Evolutionary conservation across 305 asterid genomes (phyloP), one percentile per base, ranked within the genome.

Genomic region (Andrographis paniculata): DNA sequence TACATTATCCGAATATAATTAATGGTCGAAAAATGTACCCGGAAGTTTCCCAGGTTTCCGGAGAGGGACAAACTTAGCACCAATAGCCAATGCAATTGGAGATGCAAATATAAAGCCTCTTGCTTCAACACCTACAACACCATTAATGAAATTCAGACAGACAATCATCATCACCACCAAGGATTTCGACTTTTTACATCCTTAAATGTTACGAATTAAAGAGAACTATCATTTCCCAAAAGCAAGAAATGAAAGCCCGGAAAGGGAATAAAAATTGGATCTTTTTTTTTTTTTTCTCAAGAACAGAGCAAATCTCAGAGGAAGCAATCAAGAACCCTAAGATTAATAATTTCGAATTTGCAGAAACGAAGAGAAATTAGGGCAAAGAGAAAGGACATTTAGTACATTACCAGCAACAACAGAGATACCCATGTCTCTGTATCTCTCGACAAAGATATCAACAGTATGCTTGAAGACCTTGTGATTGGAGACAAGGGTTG

Each of bases 81-180:
- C 94, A 51, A 86, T 77, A 38, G 88, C 92, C 60, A 82, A 62
- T 15, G 96, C 94, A 68, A 86, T 73, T 0, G 94, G 59, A 50
- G 94, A 73, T 42, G 79, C 96, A 68, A 86, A 86, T 64, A 79
- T 69, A 55, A 86, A 86, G 23, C 96, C 96, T 66, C 96, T 73
- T n/a, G 96, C 91, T 66, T 86, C 95, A 67, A 85, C 79, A 62
- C 95, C 95, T 81, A 52, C 27, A 50, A 55, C 36, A 64, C 48
- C 24, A 42, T 44, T 33, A 30, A 47, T n/a, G n/a, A 13, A 16
- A 20, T 42, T 56, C 5, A 56, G 48, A 33, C 4, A 33, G 4
- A n/a, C n/a, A n/a, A n/a, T n/a, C n/a, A n/a, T n/a, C n/a, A n/a
- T n/a, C n/a, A n/a, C n/a, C n/a, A 27, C 10, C 33, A 27, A 27